A percentile compares a stretch with the other conserved stretches of the same genome.
Conservation (phyloP, 1,284 basidiomycete genomes). For the Vanrija humicola region DNA sequence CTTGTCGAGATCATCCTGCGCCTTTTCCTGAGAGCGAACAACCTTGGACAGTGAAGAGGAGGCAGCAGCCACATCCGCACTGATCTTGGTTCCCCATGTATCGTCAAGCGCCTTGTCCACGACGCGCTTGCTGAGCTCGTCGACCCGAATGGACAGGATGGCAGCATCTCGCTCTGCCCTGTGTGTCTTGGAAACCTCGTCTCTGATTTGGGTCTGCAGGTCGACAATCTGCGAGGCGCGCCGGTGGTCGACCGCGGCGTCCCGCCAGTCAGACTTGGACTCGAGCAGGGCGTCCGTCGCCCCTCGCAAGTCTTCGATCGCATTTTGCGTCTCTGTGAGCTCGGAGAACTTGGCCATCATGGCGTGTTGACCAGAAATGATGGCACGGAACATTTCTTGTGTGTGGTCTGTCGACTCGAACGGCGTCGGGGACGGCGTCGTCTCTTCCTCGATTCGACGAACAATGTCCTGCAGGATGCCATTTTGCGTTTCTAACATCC, state of each 20-base stretch:
- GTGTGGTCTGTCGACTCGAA: not conserved
- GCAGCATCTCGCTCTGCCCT: slow-evolving; percentile 6
- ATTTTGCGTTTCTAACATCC: slow-evolving; percentile 7
- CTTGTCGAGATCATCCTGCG: slow-evolving; percentile 6
- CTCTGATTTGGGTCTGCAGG: slow-evolving; percentile 1
- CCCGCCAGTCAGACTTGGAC: slow-evolving; percentile 6
- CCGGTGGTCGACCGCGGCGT: slow-evolving; percentile 1
- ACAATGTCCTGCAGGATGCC: slow-evolving; percentile 12
- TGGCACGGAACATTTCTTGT: slow-evolving; percentile 9
- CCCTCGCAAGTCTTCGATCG: slow-evolving; percentile 8
- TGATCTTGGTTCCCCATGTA: slow-evolving; percentile 3
- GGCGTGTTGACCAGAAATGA: slow-evolving; percentile 12
- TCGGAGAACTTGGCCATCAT: slow-evolving; percentile 14
- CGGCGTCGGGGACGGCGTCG: not conserved
- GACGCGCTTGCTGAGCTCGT: not conserved
- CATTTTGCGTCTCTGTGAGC: slow-evolving; percentile 3
- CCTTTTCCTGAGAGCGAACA: slow-evolving; percentile 3
- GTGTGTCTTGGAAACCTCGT: not conserved
- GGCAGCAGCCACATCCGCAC: slow-evolving; percentile 6
- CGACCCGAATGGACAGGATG: not conserved
- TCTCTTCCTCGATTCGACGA: slow-evolving; percentile 10
- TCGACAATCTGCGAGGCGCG: not conserved
- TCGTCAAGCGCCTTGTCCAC: slow-evolving; percentile 1
- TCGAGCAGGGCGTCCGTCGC: slow-evolving; percentile 14
- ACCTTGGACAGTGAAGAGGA: slow-evolving; percentile 2